These are phyloP conservation scores for Blastobotrys serpentis DNA, from an alignment of 1,139 yeast species.

Conservation along the genomic window DNA sequence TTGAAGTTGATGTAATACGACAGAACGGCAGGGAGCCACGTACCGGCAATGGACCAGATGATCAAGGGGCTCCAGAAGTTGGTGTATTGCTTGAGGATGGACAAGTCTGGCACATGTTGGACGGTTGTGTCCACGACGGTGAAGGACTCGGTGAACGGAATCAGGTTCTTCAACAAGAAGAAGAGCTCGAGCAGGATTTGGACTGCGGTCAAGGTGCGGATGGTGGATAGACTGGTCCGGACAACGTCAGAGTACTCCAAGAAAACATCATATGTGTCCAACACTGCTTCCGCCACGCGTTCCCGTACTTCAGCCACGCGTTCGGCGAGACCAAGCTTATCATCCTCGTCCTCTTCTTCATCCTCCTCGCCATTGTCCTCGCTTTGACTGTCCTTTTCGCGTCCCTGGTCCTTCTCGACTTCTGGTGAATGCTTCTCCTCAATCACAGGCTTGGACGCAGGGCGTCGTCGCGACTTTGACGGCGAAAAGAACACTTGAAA, in stretches of 20 bases:
- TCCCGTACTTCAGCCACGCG: constrained; percentile 11
- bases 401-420: constrained; percentile 20
- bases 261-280: constrained; percentile 16
- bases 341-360: constrained; percentile 22
- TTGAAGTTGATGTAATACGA: constrained; percentile 36
- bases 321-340: constrained; percentile 15
- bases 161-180: constrained; percentile 18
- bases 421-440: constrained; percentile 21
- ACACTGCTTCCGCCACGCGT: constrained; percentile 12
- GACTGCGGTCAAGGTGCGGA: constrained; percentile 21
- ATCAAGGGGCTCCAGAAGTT: constrained; percentile 34
- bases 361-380: constrained; percentile 19
- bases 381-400: constrained; percentile 14
- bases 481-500: constrained; percentile 22
- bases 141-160: constrained; percentile 18
- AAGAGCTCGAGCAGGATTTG: constrained; percentile 24
- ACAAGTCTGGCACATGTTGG: constrained; percentile 17
- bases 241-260: constrained; percentile 20
- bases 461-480: constrained; percentile 11
- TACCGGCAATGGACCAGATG: constrained; percentile 36
- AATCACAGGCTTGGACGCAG: constrained; percentile 13
- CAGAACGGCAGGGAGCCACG: constrained; percentile 44
- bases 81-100: constrained; percentile 20
- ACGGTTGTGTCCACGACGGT: constrained; percentile 17
- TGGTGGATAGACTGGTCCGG: constrained; percentile 24